Percentiles rank a stretch among this genome's conserved stretches.
These are phyloP conservation scores for Clitopilus hobsonii DNA, from an alignment of 768 basidiomycete genomes.

Conservation along the genomic window DNA sequence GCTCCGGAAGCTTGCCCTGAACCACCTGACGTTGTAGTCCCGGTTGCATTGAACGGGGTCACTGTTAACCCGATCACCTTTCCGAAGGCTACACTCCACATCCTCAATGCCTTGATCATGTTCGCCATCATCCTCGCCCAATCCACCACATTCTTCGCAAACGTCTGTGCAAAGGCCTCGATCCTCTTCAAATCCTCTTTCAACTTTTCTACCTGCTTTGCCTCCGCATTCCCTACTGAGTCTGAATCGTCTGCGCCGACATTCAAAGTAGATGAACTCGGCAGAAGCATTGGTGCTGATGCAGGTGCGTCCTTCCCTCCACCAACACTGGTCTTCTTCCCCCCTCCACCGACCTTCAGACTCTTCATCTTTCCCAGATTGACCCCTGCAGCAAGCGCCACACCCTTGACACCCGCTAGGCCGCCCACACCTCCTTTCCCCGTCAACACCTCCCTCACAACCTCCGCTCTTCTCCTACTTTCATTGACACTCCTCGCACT, in stretches of 20 bases:
- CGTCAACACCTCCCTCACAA: conserved; percentile 69
- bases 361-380: conserved; percentile 13
- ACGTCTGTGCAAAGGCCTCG: conserved; percentile 53
- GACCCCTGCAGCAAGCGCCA: conserved; percentile 4
- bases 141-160: conserved; percentile 57
- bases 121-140: conserved; percentile 55
- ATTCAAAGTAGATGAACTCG: conserved; percentile 30
- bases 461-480: conserved; percentile 68
- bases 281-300: conserved; percentile 31
- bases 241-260: background rate
- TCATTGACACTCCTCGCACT: conserved; percentile 78
- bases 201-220: conserved; percentile 48
- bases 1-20: background rate
- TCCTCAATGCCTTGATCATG: conserved; percentile 43
- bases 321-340: conserved; percentile 26
- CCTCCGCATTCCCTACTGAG: conserved; percentile 31
- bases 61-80: conserved; percentile 56
- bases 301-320: background rate
- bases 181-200: conserved; percentile 53
- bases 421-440: conserved; percentile 33
- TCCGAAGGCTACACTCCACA: conserved; percentile 65
- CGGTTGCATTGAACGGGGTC: background rate
- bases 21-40: background rate
- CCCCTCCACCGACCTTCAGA: background rate
- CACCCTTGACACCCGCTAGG: conserved; percentile 9